phyloP scores from a whole-genome alignment of 2,329 filamentous ascomycete genomes.

The Eutypa lata region DNA sequence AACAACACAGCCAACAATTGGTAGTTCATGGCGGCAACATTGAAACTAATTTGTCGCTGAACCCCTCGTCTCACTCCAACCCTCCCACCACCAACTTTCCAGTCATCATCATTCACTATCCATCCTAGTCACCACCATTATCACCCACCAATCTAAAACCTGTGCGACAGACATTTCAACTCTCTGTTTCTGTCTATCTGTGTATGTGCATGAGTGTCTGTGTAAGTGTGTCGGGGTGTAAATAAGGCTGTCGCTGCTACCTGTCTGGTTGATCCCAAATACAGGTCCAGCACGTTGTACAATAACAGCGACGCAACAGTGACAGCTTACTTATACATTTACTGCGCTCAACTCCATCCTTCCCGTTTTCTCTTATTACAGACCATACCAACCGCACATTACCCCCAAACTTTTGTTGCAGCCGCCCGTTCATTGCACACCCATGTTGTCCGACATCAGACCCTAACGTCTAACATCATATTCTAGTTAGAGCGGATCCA shows the following conservation, averaged over 20 bases:
- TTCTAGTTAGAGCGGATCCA: neutral
- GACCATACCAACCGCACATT: neutral
- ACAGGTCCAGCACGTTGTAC: neutral
- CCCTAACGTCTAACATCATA: neutral
- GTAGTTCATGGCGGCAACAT: neutral
- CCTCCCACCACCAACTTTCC: neutral
- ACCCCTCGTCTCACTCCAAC: neutral
- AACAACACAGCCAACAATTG: too few relatives aligned
- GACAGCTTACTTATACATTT: neutral
- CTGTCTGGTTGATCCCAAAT: neutral
- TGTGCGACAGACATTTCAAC: neutral
- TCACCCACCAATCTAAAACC: neutral
- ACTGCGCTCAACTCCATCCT: neutral
- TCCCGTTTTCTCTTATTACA: neutral
- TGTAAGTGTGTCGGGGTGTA: neutral
- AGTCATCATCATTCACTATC: neutral
- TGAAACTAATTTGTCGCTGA: neutral
- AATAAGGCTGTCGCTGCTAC: neutral
- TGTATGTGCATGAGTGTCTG: neutral
- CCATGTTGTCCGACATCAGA: neutral
- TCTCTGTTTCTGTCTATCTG: too few relatives aligned
- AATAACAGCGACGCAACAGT: neutral
- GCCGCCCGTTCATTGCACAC: neutral
- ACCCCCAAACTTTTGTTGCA: neutral
- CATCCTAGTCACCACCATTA: neutral